Base-by-base conservation (phyloP, 1,139 yeast species). In the Zhuliangozyma parablackwelliae region DNA sequence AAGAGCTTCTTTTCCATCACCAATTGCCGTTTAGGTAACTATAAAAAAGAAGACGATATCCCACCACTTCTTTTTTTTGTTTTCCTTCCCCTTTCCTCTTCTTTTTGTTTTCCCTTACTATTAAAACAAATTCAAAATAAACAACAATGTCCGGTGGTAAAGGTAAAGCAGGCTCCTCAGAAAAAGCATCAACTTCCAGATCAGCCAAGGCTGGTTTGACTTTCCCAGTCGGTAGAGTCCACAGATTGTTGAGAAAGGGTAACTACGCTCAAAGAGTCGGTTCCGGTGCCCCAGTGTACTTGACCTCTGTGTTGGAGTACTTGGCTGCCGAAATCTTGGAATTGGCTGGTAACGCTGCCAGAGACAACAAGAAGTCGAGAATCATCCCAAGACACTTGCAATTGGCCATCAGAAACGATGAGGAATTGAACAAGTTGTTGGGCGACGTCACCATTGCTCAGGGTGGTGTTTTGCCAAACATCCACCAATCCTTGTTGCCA, bases 391-490 rank as follows among this genome's bases (percentile, higher is more conserved):
- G 75, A 64, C 72, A 64, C 58, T 65, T 66, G 62, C 76, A 73
- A 59, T 66, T 66, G 59, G 76, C 76, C 63, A 70, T 65, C 65
- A 70, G 76, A 71, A 69, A 69, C 56, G 76, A 70, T 67, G 75
- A 67, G 58, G 76, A 69, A 57, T 65, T 71, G 57, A 71, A 69
- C 66, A 69, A 70, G 60, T 69, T 69, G 60, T 77, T 87, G 56
- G 97, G 98, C 63, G 89, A 85, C 65, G 95, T 87, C 56, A 85
- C 95, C 52, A 88, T 87, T 60, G 95, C 96, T 55, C 95, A 87
- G 75, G 96, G 96, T 84, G 96, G 96, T 84, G 96, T 88, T 54
- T 78, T 88, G 68, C 96, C 96, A 78, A 89, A 90, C 85, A 84
- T 83, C 65, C 96, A 90, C 75, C 90, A 84, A 72, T 84, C 85